These are phyloP conservation scores for Blastobotrys ciferrii DNA, from an alignment of 1,139 yeast species.

Conservation along the genomic window DNA sequence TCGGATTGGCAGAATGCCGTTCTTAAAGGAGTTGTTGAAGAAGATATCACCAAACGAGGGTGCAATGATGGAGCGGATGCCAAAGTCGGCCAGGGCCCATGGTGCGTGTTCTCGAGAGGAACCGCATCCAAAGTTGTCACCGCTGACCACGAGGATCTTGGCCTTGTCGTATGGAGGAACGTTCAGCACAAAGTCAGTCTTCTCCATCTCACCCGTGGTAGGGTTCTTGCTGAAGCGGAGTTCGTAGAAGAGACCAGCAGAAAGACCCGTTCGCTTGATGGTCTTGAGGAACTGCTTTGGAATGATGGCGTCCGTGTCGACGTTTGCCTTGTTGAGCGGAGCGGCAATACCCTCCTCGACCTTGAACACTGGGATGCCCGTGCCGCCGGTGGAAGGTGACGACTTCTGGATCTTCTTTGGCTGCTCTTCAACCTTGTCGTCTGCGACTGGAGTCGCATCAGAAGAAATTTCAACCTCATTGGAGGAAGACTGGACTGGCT, in stretches of 20 bases:
- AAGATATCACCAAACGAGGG: conserved; percentile 98
- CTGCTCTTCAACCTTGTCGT: conserved; percentile 26
- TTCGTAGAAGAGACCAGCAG: conserved; percentile 85
- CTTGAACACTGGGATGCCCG: conserved; percentile 74
- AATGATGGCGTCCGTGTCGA: conserved; percentile 96
- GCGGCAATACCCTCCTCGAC: conserved; percentile 85
- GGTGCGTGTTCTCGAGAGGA: conserved; percentile 99
- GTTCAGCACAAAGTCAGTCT: conserved; percentile 86
- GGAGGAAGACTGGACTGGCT: conserved; percentile 41
- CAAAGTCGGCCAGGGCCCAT: conserved; percentile 97
- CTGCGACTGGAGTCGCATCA: conserved; percentile 30
- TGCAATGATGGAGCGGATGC: conserved; percentile 92
- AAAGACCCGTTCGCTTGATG: conserved; percentile 92
- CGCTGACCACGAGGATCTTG: conserved; percentile 83
- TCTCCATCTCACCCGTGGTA: conserved; percentile 62
- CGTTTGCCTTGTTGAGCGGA: conserved; percentile 89
- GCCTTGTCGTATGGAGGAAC: conserved; percentile 78
- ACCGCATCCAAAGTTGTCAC: conserved; percentile 98
- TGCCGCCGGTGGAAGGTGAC: conserved; percentile 39
- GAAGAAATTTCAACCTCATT: conserved; percentile 33
- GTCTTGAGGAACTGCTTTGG: conserved; percentile 98
- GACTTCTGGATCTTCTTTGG: conserved; percentile 30
- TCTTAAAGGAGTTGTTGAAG: conserved; percentile 94
- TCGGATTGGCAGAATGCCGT: conserved; percentile 90
- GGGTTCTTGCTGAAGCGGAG: conserved; percentile 70